phyloP scores from a whole-genome alignment of 2,329 filamentous ascomycete genomes.

The Xylariaceae sp. region DNA sequence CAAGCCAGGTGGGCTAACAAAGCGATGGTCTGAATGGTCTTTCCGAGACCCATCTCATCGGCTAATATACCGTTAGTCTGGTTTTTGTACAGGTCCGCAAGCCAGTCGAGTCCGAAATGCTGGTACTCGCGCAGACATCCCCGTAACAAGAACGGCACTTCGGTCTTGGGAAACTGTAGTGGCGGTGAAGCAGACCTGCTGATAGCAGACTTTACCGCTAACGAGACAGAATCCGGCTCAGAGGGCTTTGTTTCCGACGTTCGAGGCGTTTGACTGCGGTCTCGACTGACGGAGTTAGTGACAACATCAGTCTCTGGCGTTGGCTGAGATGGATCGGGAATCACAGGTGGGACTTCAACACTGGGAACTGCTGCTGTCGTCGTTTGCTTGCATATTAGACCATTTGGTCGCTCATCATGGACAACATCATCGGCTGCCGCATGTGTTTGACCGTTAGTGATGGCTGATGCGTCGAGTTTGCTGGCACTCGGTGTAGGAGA shows the following conservation, averaged over 20 bases:
- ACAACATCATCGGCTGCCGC: conserved; percentile 19
- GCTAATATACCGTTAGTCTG: conserved; percentile 94
- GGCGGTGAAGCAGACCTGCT: conserved; percentile 36
- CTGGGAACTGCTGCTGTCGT: conserved; percentile 19
- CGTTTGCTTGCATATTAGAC: not conserved
- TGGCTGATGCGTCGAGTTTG: not conserved
- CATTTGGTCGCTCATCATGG: conserved; percentile 17
- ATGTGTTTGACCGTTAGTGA: conserved; percentile 17
- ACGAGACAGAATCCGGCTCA: conserved; percentile 42
- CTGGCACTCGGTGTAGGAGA: not conserved
- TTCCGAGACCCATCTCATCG: conserved; percentile 97
- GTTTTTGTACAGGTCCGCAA: conserved; percentile 85
- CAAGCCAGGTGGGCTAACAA: conserved; percentile 88
- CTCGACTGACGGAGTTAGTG: conserved; percentile 41
- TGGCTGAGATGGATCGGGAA: conserved; percentile 29
- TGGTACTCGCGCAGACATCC: conserved; percentile 93
- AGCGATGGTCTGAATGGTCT: conserved; percentile 97
- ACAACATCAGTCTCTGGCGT: conserved; percentile 41
- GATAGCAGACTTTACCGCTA: conserved; percentile 33
- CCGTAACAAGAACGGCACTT: conserved; percentile 75
- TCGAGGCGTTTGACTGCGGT: conserved; percentile 43
- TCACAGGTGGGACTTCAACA: conserved; percentile 24
- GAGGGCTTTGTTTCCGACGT: conserved; percentile 49
- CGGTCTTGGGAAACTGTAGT: conserved; percentile 52
- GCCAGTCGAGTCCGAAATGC: conserved; percentile 94